A percentile compares a stretch with the other conserved stretches of the same genome.
Evolutionary conservation across 352 stramenopile genomes (phyloP).

Genomic region (Pythium sukuiense): DNA sequence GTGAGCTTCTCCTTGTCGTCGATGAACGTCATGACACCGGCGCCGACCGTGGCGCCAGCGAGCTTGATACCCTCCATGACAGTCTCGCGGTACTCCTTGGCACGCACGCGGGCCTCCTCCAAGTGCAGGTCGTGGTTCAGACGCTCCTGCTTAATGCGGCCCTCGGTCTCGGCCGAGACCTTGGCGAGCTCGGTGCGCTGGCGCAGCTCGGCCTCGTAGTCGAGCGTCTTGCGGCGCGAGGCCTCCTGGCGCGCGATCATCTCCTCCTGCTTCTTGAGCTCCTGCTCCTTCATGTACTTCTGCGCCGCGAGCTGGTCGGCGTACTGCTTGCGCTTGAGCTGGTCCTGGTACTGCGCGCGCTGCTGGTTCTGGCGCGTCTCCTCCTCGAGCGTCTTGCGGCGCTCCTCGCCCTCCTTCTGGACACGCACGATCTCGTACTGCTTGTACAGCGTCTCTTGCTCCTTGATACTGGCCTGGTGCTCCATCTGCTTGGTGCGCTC

Average conservation of each 20-base stretch:
- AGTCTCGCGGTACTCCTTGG: constrained; percentile 73
- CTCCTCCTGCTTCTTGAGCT: constrained; percentile 99
- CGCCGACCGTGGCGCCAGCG: constrained; percentile 92
- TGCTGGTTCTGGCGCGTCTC: constrained; percentile 97
- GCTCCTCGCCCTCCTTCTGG: constrained; percentile 96
- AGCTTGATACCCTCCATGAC: constrained; percentile 96
- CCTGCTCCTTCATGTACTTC: constrained; percentile 95
- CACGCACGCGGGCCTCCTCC: constrained; percentile 93
- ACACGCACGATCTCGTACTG: constrained; percentile 94
- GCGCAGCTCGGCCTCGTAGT: constrained; percentile 96
- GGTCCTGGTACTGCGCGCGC: constrained; percentile 96
- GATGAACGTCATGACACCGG: constrained; percentile 73
- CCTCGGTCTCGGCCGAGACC: constrained; percentile 94
- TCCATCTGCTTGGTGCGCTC: constrained; percentile 95
- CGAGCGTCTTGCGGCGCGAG: constrained; percentile 96
- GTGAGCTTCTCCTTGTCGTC: constrained; percentile 57
- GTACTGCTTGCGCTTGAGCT: constrained; percentile 98
- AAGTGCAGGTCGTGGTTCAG: constrained; percentile 98
- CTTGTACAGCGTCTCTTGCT: constrained; percentile 92
- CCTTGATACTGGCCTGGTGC: constrained; percentile 90
- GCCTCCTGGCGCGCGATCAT: constrained; percentile 95
- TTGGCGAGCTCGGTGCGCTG: constrained; percentile 95
- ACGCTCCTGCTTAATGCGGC: constrained; percentile 94
- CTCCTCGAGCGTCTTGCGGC: constrained; percentile 95
- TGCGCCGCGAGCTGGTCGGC: constrained; percentile 96